Conservation (phyloP, 371 early-diverging fungal species). For the Caulochytrium protostelioides region DNA sequence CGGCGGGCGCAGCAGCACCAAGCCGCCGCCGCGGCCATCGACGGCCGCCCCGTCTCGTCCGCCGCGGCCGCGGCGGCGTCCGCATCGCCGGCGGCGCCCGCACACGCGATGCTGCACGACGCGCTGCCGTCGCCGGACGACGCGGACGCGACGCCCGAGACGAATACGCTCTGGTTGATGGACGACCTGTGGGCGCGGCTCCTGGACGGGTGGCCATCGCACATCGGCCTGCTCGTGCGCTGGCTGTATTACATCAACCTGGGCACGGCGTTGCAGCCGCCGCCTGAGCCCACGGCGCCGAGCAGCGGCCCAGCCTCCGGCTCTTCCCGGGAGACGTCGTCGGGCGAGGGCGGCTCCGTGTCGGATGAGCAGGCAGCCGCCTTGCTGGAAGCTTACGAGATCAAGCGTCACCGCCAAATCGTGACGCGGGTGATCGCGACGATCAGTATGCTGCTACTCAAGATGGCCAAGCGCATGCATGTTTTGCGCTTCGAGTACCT, state of each 20-base stretch:
- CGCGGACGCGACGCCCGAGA: neutral
- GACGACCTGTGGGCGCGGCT: neutral
- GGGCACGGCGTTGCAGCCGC: conserved; percentile 6
- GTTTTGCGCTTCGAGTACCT: conserved; percentile 52
- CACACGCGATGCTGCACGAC: neutral
- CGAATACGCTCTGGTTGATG: neutral
- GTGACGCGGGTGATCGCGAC: neutral
- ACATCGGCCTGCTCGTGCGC: conserved; percentile 22
- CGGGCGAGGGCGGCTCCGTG: neutral
- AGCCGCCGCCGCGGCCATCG: conserved; percentile 1
- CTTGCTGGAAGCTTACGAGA: conserved; percentile 41
- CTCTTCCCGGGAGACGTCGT: neutral
- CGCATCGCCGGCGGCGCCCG: neutral
- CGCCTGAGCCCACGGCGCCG: neutral
- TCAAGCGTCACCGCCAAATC: conserved; percentile 42
- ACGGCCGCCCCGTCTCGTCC: neutral
- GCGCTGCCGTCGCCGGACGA: neutral
- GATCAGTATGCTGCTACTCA: neutral
- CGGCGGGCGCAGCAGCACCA: neutral
- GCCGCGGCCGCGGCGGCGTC: neutral
- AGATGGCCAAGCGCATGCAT: conserved; percentile 16
- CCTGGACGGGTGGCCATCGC: conserved; percentile 1
- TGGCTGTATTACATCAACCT: conserved; percentile 25
- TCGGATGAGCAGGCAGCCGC: neutral
- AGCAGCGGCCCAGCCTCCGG: no score